These are phyloP conservation scores for Raphanus sativus DNA, from an alignment of 345 rosid genomes.

Conservation along the genomic window DNA sequence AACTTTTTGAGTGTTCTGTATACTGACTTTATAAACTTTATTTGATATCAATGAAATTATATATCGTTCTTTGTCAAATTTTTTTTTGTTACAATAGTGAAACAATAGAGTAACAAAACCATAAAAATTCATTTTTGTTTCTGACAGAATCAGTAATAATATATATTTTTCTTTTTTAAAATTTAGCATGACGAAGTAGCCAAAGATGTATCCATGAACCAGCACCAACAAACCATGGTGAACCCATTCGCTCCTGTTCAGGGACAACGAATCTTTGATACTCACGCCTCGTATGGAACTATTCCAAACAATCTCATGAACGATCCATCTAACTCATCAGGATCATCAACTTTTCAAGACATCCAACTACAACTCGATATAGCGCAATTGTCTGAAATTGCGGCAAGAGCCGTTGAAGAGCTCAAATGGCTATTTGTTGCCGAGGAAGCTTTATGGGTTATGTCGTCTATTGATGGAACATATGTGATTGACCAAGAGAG, in stretches of 20 bases:
- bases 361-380: slow-evolving; percentile 38
- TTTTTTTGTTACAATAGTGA: neutral
- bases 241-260: neutral
- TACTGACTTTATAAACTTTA: neutral
- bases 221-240: slow-evolving; percentile 33
- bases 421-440: slow-evolving; percentile 43
- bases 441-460: slow-evolving; percentile 60
- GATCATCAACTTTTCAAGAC: neutral
- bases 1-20: neutral
- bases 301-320: neutral
- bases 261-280: neutral
- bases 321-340: neutral
- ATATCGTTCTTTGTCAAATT: neutral
- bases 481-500: slow-evolving; percentile 38
- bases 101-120: neutral
- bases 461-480: slow-evolving; percentile 39
- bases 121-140: neutral
- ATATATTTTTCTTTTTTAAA: neutral
- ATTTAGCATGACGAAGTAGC: slow-evolving; percentile 49
- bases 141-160: neutral
- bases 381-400: slow-evolving; percentile 43
- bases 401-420: slow-evolving; percentile 56
- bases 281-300: neutral
- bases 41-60: neutral
- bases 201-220: slow-evolving; percentile 37